Conservation (phyloP, 805 yeast species). For the Candida palmyrensis region DNA sequence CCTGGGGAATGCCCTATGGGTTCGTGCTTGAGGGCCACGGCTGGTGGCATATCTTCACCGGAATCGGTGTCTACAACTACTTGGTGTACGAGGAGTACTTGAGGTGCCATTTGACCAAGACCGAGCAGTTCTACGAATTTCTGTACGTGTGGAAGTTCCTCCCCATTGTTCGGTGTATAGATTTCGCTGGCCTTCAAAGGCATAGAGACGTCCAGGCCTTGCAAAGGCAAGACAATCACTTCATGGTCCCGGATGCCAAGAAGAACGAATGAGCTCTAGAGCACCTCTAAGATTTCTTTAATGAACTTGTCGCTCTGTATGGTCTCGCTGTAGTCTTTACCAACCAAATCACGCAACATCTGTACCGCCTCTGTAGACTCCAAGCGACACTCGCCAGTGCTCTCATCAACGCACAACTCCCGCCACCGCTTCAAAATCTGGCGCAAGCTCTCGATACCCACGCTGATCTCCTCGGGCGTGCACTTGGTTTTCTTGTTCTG, state of each 20-base stretch:
- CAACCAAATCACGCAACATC: conserved; percentile 32
- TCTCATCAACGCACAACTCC: conserved; percentile 28
- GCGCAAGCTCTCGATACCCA: conserved; percentile 49
- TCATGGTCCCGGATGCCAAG: conserved; percentile 7
- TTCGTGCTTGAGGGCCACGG: conserved; percentile 87
- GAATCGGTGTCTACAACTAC: conserved; percentile 83
- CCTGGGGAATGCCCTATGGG: conserved; percentile 79
- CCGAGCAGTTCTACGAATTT: conserved; percentile 50
- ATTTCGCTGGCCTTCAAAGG: conserved; percentile 20
- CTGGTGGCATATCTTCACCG: conserved; percentile 94
- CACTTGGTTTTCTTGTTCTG: conserved; percentile 49
- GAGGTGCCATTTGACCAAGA: conserved; percentile 58
- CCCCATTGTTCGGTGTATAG: conserved; percentile 42
- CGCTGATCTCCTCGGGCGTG: conserved; percentile 43
- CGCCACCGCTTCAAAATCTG: conserved; percentile 54
- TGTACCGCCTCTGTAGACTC: conserved; percentile 33
- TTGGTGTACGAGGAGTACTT: conserved; percentile 74
- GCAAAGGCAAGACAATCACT: conserved; percentile 6
- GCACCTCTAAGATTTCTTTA: conserved; percentile 39
- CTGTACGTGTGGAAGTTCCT: conserved; percentile 55
- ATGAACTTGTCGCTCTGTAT: conserved; percentile 35
- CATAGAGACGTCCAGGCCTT: conserved; percentile 13
- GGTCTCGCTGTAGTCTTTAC: conserved; percentile 17
- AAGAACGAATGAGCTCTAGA: conserved; percentile 11
- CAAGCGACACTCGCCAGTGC: conserved; percentile 8